Base-by-base conservation (phyloP, 2,329 filamentous ascomycete species). In the Nigrospora oryzae region DNA sequence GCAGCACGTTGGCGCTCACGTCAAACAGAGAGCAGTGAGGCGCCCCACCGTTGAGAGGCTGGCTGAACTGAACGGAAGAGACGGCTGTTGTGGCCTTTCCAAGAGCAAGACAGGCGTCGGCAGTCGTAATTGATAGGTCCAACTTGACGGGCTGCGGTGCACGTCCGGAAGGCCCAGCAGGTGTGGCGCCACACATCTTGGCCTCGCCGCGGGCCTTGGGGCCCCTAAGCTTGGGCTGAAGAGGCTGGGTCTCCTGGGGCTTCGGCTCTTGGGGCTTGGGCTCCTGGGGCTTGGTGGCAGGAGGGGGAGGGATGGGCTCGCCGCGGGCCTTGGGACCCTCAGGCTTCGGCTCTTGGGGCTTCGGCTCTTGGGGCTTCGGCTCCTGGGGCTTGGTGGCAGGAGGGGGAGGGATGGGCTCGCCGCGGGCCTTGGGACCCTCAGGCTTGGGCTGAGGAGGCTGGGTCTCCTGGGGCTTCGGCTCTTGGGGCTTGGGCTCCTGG, bases 71-170 rank as follows among this genome's bases (percentile, higher is more conserved):
- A 33, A 41, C 38, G 5, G 43, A 30, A 14, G 15, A 7, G 38
- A 37, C 40, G n/a, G 32, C 43, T 7, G 33, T 11, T 17, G 43
- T 45, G 32, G 38, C n/a, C 34, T 45, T 30, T 19, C 43, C 31
- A 28, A 45, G 43, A 16, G 43, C 38, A 14, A 45, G 38, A 38
- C 43, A 45, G 23, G 43, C 43, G 10, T 35, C 32, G 38, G 43
- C 38, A 11, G 43, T 36, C n/a, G 43, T 32, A 16, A 45, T 41
- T 12, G 43, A 19, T 14, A 38, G 31, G 33, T 45, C 35, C 16
- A 38, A 36, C 38, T 45, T 40, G 8, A 45, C n/a, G 15, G 43
- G 43, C 16, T 31, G n/a, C n/a, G 43, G 33, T 32, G n/a, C 41
- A 23, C 34, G 36, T 17, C 31, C n/a, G 38, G 38, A 33, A 3